Evolutionary conservation across 73 alveolate species (phyloP), one percentile per base, ranked within the genome.

Genomic region (Stentor roeselii): DNA sequence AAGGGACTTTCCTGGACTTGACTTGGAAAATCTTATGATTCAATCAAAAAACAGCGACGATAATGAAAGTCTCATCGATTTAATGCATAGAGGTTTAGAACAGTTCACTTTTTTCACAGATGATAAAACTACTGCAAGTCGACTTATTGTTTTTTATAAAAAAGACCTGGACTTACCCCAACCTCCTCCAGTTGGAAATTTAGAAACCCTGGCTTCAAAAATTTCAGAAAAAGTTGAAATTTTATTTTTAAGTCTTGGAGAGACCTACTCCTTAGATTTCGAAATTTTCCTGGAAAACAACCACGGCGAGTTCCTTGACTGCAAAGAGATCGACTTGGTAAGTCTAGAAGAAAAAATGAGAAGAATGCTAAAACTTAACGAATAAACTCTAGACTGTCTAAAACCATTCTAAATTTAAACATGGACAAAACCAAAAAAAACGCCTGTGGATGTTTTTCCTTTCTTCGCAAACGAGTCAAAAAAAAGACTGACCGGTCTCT

Each of bases 1-100:
- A 2, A 67, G 80, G 34, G 80, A 67, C 41, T 21, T 67, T 21
- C 41, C 80, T 67, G 80, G 80, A 30, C 21, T 67, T n/a, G 80
- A 67, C 34, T 30, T 67, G 37, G 80, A 67, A 34, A 67, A 67
- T 67, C 21, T 67, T 21, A 67, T 67, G 11, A 67, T 67, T 15
- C n/a, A 32, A 67, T 15, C 50, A 27, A 67, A 67, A 67, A 11
- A n/a, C 1, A 21, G 21, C 34, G n/a, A 21, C 34, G 80, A 21
- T 21, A 67, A 67, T 2, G 80, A 67, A 11, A 21, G 34, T 32
- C 41, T 32, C 14, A 21, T 21, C 41, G 80, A 67, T 2, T 67
- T 67, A 40, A 67, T 67, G 67, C 67, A 50, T 50, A 50, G 67
- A 50, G 67, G 67, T 6, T 11, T 50, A 11, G 67, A 50, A 11